Evolutionary conservation across 352 stramenopile species (phyloP), one percentile per base, ranked within the genome.

Genomic region (Phytophthora pseudosyringae): DNA sequence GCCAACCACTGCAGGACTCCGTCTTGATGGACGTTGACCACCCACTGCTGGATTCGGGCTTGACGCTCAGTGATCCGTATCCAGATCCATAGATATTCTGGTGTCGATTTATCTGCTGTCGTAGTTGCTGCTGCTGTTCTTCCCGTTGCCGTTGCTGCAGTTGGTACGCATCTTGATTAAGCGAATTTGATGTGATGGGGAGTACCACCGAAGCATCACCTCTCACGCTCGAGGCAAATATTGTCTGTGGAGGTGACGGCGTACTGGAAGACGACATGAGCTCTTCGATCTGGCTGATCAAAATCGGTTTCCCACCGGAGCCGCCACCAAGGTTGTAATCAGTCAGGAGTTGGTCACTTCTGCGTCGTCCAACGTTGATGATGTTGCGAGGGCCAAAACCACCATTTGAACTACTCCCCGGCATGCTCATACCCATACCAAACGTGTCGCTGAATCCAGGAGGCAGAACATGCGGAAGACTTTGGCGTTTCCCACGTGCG

Each of bases 401-500:
- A 11, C 52, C 40, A 57, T n/a, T 70, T 48, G 9, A 28, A 47
- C 21, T 12, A 3, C 15, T 51, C 12, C 57, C 36, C 7, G 43
- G 15, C 28, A 52, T 36, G 41, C 59, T 76, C 28, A 69, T 49
- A 11, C 47, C 49, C 15, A 51, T 52, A 2, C 55, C 52, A 41
- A 69, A 55, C 0, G 57, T 44, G 15, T 75, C 51, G 5, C 67
- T 56, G 21, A 75, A 68, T 18, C 35, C 36, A 9, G 69, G 70
- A 3, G 59, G 62, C 25, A 83, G 28, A 33, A 81, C 71, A 40
- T 80, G 70, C 39, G 74, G 76, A 10, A 81, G 54, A 53, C 74
- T 86, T 26, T 83, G 80, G 11, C 71, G 74, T 26, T 86, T 86
- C 13, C 67, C 71, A 26, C 63, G 62, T 12, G 38, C 38, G 13